Evolutionary conservation across 768 basidiomycete species (phyloP).

Genomic region (Leccinum uliginosum): DNA sequence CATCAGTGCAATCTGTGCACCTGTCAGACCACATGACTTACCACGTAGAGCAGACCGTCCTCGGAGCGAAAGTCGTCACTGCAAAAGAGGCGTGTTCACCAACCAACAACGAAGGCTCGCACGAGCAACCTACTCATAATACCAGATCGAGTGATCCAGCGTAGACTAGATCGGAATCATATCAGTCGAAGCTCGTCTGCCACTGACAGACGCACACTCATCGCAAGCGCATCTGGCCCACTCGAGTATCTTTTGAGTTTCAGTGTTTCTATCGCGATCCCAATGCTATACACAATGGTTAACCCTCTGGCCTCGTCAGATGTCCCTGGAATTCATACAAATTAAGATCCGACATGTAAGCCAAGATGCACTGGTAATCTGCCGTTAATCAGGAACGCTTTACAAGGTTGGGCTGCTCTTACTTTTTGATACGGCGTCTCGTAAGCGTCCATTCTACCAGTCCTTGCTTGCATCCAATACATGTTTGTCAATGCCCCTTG

Average conservation of each 20-base stretch:
- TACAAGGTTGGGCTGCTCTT: neutral
- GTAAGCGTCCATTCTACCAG: conserved; percentile 52
- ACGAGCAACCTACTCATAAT: conserved; percentile 54
- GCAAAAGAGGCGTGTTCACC: conserved; percentile 5
- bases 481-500: conserved; percentile 51
- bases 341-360: conserved; percentile 73
- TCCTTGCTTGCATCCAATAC: conserved; percentile 80
- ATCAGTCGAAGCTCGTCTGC: conserved; percentile 1
- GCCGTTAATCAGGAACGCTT: conserved; percentile 1
- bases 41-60: conserved; percentile 78
- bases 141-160: conserved; percentile 77
- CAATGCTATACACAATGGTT: conserved; percentile 48
- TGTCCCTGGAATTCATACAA: conserved; percentile 49
- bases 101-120: neutral
- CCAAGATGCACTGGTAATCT: conserved; percentile 62
- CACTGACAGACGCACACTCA: conserved; percentile 49
- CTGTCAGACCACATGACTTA: conserved; percentile 29
- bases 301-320: neutral
- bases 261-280: conserved; percentile 48
- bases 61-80: conserved; percentile 75
- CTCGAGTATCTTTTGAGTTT: conserved; percentile 47
- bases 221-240: conserved; percentile 49
- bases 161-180: conserved; percentile 39
- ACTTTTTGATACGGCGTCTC: conserved; percentile 77
- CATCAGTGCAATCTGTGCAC: neutral